phyloP scores from a whole-genome alignment of 441 rosid genomes.

The Erodium texanum region DNA sequence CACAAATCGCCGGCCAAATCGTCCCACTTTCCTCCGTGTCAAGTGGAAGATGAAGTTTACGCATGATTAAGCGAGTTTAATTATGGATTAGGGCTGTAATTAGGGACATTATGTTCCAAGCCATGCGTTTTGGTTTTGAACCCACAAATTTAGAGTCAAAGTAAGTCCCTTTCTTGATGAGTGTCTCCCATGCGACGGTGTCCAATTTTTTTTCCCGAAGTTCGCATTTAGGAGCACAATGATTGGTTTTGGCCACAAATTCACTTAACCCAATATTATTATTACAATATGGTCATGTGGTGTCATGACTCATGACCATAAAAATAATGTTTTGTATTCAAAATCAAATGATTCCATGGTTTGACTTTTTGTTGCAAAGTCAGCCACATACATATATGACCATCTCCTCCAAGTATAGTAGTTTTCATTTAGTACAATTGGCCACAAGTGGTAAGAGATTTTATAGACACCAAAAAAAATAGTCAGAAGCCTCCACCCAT shows the following conservation, averaged over 20 bases:
- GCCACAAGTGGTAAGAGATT: too few relatives aligned
- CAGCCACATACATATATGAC: background rate
- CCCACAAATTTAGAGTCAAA: background rate
- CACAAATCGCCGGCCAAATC: too few relatives aligned
- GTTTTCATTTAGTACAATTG: background rate
- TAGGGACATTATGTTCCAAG: too few relatives aligned
- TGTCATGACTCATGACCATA: background rate
- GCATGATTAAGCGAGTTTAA: too few relatives aligned
- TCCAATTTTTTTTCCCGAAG: background rate
- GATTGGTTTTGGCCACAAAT: background rate
- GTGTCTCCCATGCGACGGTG: background rate
- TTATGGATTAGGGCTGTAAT: too few relatives aligned
- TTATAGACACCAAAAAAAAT: too few relatives aligned
- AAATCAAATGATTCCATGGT: background rate
- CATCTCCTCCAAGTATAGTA: background rate
- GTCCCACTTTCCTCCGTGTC: too few relatives aligned
- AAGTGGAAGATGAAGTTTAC: too few relatives aligned
- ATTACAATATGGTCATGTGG: too few relatives aligned
- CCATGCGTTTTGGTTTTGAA: too few relatives aligned
- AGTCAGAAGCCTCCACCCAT: too few relatives aligned
- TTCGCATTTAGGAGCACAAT: background rate
- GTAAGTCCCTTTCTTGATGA: background rate
- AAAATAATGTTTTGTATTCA: background rate
- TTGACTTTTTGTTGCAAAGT: slow-evolving; percentile 11
- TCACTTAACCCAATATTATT: background rate